These are phyloP conservation scores for Ascochyta rabiei DNA, from an alignment of 2,329 filamentous ascomycete genomes.

Conservation along the genomic window DNA sequence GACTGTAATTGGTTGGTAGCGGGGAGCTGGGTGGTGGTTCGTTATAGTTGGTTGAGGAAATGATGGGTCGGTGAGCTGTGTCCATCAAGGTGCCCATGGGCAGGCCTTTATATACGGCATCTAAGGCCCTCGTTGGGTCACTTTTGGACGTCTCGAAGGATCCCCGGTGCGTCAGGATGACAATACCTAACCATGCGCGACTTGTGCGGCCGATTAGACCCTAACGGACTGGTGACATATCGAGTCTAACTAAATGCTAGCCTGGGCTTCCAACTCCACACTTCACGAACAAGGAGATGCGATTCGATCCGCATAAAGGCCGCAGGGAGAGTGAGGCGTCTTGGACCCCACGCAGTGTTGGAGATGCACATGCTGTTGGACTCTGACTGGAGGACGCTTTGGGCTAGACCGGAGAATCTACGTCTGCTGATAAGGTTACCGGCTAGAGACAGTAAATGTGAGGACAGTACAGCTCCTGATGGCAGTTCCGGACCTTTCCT, in stretches of 20 bases:
- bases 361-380: slow-evolving; percentile 1
- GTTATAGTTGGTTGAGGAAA: slow-evolving; percentile 9
- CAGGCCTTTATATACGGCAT: slow-evolving; percentile 23
- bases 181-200: slow-evolving; percentile 13
- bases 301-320: slow-evolving; percentile 15
- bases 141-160: background rate
- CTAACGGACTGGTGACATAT: slow-evolving; percentile 14
- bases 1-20: slow-evolving; percentile 16
- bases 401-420: background rate
- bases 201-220: slow-evolving; percentile 16
- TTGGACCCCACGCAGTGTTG: slow-evolving; percentile 1
- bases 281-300: background rate
- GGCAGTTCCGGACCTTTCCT: background rate
- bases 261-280: slow-evolving; percentile 8
- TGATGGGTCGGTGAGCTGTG: slow-evolving; percentile 17
- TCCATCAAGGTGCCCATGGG: slow-evolving; percentile 34
- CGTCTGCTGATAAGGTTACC: background rate
- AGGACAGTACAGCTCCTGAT: background rate
- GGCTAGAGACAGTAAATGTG: background rate
- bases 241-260: slow-evolving; percentile 5
- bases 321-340: slow-evolving; percentile 8
- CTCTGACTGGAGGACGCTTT: background rate
- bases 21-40: slow-evolving; percentile 8
- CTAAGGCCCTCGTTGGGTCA: background rate
- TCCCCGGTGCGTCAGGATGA: background rate